phyloP scores from a whole-genome alignment of 306 rosid genomes.

The Mucuna pruriens region DNA sequence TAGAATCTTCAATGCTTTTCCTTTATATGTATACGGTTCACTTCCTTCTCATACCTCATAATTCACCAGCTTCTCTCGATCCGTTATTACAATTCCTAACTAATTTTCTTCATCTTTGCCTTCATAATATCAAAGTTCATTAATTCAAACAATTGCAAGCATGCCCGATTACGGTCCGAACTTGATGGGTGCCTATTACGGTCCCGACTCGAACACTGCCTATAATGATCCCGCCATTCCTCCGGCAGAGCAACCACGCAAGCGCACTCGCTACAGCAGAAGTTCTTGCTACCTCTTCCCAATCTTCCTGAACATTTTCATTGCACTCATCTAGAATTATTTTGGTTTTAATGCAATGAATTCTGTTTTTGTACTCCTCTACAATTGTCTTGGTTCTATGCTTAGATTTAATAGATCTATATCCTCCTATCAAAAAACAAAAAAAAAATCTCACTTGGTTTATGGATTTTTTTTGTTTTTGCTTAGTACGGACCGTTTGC shows the following conservation, averaged over 20 bases:
- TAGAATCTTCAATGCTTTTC: background rate
- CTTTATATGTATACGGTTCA: background rate
- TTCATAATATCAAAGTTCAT: too few relatives aligned
- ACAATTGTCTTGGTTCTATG: too few relatives aligned
- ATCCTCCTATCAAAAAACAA: background rate
- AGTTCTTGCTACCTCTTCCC: background rate
- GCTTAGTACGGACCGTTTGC: too few relatives aligned
- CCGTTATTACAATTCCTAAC: too few relatives aligned
- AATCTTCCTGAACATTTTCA: background rate
- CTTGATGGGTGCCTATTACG: too few relatives aligned
- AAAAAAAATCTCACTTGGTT: too few relatives aligned
- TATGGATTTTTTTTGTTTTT: too few relatives aligned
- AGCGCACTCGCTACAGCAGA: background rate
- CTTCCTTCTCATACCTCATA: background rate
- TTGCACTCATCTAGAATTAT: background rate
- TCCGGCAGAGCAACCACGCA: background rate
- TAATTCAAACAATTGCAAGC: too few relatives aligned
- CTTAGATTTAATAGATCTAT: background rate
- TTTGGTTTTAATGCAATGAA: background rate
- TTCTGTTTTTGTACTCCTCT: too few relatives aligned
- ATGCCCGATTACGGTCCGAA: too few relatives aligned
- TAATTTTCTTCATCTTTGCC: too few relatives aligned
- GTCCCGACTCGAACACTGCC: background rate
- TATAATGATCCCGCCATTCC: background rate
- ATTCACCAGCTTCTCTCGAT: background rate